A percentile compares a stretch with the other conserved stretches of the same genome.
Evolutionary conservation across 768 basidiomycete species (phyloP).

Genomic region (Mycena venus): DNA sequence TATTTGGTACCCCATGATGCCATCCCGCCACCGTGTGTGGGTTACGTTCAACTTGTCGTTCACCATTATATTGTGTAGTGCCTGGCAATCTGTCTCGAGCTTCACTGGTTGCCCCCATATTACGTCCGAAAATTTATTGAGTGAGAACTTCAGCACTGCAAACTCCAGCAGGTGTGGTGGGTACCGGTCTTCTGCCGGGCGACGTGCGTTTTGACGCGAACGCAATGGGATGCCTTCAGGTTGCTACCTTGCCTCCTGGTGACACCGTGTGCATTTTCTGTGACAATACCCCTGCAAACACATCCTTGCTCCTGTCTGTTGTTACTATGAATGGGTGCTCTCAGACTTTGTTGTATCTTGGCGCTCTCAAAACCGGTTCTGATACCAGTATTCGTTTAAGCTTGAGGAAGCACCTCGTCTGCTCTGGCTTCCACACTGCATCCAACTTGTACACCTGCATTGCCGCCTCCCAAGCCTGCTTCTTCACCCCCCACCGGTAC

Average conservation of each 20-base stretch:
- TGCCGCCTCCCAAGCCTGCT: no score
- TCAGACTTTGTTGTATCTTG: constrained; percentile 35
- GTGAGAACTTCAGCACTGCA: no score
- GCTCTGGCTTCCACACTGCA: no score
- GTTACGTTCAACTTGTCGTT: no score
- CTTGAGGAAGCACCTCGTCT: no score
- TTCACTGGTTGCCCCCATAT: no score
- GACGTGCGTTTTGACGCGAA: constrained; percentile 51
- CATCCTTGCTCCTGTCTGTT: constrained; percentile 41
- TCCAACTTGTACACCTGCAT: no score
- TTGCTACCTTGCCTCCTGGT: constrained; percentile 19
- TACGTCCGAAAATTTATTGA: no score
- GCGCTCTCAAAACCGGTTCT: neutral
- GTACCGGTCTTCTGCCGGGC: constrained; percentile 41
- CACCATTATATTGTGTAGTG: neutral
- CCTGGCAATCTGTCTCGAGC: neutral
- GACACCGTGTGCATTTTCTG: no score
- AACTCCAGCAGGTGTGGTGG: no score
- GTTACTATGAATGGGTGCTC: constrained; percentile 42
- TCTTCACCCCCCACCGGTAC: constrained; percentile 22
- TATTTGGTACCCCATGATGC: neutral
- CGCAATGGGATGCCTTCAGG: constrained; percentile 40
- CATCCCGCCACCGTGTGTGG: neutral
- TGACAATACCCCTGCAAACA: constrained; percentile 41
- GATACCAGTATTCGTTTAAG: neutral